A percentile compares a stretch with the other conserved stretches of the same genome.
Conservation (phyloP, 805 yeast genomes). For the Ogataea nakhonphanomensis region DNA sequence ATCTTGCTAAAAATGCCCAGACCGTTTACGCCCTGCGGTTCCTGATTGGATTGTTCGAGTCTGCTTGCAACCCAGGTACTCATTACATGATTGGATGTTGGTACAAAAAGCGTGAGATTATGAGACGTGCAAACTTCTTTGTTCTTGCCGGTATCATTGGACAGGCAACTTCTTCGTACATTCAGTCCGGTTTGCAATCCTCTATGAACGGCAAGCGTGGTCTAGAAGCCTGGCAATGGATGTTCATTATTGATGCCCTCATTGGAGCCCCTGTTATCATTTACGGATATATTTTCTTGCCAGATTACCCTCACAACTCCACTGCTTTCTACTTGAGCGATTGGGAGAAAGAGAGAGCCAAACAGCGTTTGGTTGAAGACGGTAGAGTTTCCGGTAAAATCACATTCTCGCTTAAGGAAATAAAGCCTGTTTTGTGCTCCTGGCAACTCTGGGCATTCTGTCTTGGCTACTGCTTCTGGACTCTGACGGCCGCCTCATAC, state of each 20-base stretch:
- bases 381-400: conserved; percentile 33
- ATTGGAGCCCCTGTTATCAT: conserved; percentile 58
- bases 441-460: conserved; percentile 42
- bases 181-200: conserved; percentile 53
- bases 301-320: conserved; percentile 42
- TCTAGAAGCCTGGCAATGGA: conserved; percentile 69
- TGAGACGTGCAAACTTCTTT: conserved; percentile 57
- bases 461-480: conserved; percentile 27
- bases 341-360: conserved; percentile 24
- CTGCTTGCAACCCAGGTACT: conserved; percentile 35
- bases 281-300: conserved; percentile 56
- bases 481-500: conserved; percentile 26
- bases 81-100: conserved; percentile 43
- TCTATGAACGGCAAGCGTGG: conserved; percentile 50
- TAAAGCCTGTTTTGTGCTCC: conserved; percentile 37
- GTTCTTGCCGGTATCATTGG: conserved; percentile 64
- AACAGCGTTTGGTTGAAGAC: conserved; percentile 29
- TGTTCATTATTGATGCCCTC: conserved; percentile 61
- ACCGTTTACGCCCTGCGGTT: conserved; percentile 58
- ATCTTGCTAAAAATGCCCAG: conserved; percentile 36
- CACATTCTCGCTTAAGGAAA: conserved; percentile 37
- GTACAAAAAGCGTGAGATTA: conserved; percentile 53
- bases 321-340: conserved; percentile 21
- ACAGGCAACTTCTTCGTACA: conserved; percentile 56
- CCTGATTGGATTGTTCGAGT: conserved; percentile 57